phyloP scores from a whole-genome alignment of 352 stramenopile species.

The Globisporangium middletonii region DNA sequence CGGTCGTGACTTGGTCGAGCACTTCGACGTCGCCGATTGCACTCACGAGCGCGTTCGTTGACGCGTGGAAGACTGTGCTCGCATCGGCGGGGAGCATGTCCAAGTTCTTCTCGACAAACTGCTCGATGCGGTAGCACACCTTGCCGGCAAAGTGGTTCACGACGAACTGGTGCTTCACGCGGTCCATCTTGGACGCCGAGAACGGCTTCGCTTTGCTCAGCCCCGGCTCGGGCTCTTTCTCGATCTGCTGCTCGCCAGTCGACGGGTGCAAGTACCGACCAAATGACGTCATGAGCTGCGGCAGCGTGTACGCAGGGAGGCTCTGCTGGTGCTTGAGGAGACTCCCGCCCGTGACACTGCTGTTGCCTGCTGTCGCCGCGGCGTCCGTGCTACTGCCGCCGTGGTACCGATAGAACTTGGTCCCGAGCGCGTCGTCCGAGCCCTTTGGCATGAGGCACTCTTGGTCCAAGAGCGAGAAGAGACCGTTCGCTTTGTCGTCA shows the following conservation, averaged over 20 bases:
- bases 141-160: slow-evolving; percentile 77
- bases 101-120: slow-evolving; percentile 87
- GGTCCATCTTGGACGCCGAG: slow-evolving; percentile 77
- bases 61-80: slow-evolving; percentile 40
- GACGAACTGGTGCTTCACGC: slow-evolving; percentile 78
- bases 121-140: slow-evolving; percentile 71
- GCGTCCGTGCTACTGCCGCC: slow-evolving; percentile 15
- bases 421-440: slow-evolving; percentile 69
- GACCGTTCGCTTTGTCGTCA: slow-evolving; percentile 69
- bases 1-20: slow-evolving; percentile 20
- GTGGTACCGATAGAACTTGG: slow-evolving; percentile 81
- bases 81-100: slow-evolving; percentile 69
- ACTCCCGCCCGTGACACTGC: slow-evolving; percentile 15
- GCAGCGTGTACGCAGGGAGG: slow-evolving; percentile 40
- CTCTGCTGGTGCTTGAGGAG: slow-evolving; percentile 29
- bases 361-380: background rate
- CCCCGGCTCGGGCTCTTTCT: slow-evolving; percentile 26
- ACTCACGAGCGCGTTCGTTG: slow-evolving; percentile 59
- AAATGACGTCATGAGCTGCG: slow-evolving; percentile 59
- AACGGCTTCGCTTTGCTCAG: slow-evolving; percentile 44
- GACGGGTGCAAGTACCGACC: slow-evolving; percentile 59
- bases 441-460: slow-evolving; percentile 83
- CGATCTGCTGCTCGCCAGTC: slow-evolving; percentile 17
- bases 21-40: slow-evolving; percentile 51
- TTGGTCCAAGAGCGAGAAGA: slow-evolving; percentile 82